Evolutionary conservation across 1,284 basidiomycete species (phyloP), one percentile per base, ranked within the genome.

Genomic region (Earliella scabrosa): DNA sequence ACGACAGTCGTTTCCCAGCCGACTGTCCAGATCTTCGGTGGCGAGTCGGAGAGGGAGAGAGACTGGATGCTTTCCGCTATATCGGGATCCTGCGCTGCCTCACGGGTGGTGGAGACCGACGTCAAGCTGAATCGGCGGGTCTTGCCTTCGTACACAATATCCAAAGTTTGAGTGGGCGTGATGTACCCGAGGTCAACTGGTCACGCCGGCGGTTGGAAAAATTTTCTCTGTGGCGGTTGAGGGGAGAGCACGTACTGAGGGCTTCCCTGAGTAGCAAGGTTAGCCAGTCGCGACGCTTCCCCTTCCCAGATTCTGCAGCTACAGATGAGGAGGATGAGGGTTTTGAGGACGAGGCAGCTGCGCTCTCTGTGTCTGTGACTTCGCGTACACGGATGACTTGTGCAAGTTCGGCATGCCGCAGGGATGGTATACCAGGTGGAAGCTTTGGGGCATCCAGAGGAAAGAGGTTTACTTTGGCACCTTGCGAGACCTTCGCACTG

Each of bases 161-260:
- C 79, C 50, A 93, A 62, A 4, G 79, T 75, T 68, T 90, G 89
- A 4, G 78, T 78, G 16, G 76, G 68, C 8, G 86, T 82, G 54
- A 95, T 71, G 67, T 88, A 92, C 68, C 87, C 89, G 20, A 90
- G 74, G 65, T 91, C 88, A 36, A 92, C 92, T 93, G 16, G 20
- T n/a, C n/a, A 18, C 43, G 16, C 2, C 4, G 29, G 3, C 9
- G 13, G 43, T 29, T 20, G n/a, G 43, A 27, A 35, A 24, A 14
- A 24, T 48, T 7, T 45, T 18, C 24, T 24, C 31, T n/a, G 34
- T 45, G 50, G 49, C 10, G 14, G 3, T 54, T 51, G 23, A 52
- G 44, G 20, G 56, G 57, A 52, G 32, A 52, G 57, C 54, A 71
- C 79, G 53, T 56, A 87, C 88, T 83, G 52, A 90, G 72, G 46